A percentile compares a stretch with the other conserved stretches of the same genome.
phyloP scores from a whole-genome alignment of 139 green algal species.

The Chlamydomonas asymmetrica region DNA sequence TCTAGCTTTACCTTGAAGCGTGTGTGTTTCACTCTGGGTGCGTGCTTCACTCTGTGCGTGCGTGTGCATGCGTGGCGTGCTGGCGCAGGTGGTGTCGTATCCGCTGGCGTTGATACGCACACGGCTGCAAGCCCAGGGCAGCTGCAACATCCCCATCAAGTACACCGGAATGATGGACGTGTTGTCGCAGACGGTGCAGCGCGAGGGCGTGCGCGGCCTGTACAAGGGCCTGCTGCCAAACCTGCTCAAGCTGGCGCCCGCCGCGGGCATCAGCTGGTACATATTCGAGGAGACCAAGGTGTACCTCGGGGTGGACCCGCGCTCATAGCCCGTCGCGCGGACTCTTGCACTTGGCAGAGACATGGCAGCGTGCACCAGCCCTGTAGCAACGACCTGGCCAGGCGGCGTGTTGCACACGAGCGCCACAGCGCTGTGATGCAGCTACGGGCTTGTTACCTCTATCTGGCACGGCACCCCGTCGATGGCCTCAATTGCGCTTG shows the following conservation, averaged over 20 bases:
- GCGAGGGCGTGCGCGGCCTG: slow-evolving; percentile 76
- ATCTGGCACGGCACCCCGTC: too few species aligned
- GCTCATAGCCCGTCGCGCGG: not conserved
- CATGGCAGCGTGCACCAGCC: too few species aligned
- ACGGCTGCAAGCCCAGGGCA: slow-evolving; percentile 65
- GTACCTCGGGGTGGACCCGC: slow-evolving; percentile 62
- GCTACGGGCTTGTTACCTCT: too few species aligned
- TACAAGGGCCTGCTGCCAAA: slow-evolving; percentile 80
- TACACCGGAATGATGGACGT: slow-evolving; percentile 85
- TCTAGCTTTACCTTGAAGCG: too few species aligned
- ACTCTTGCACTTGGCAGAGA: too few species aligned
- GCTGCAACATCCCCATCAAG: slow-evolving; percentile 34
- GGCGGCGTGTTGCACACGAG: too few species aligned
- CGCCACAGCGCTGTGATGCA: too few species aligned
- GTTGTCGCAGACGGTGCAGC: slow-evolving; percentile 60
- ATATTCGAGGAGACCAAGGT: slow-evolving; percentile 86
- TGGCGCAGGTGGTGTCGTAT: slow-evolving; percentile 82
- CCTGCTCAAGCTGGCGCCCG: slow-evolving; percentile 86
- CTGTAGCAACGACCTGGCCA: too few species aligned
- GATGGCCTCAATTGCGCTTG: too few species aligned
- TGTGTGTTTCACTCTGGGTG: too few species aligned
- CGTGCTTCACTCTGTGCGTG: too few species aligned
- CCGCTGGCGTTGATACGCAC: slow-evolving; percentile 84
- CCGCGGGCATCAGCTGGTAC: slow-evolving; percentile 86
- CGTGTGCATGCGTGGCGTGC: too few species aligned